A percentile compares a stretch with the other conserved stretches of the same genome.
Conservation (phyloP, 2,329 filamentous ascomycete species). For the Cladorrhinum sp. region DNA sequence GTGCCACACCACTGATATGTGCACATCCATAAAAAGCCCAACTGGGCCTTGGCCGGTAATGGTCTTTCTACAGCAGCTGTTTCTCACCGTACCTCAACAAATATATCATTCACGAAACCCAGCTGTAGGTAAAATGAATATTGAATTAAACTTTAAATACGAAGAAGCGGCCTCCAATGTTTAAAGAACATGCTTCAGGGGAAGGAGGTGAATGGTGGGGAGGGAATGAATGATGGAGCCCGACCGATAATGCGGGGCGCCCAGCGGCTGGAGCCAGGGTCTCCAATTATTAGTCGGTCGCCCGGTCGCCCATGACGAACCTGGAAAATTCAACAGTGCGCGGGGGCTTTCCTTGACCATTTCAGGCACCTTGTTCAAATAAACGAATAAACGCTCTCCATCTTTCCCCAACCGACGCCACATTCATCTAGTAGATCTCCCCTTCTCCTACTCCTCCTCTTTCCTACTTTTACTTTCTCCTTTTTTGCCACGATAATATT, state of each 20-base stretch:
- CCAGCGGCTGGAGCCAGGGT: not conserved
- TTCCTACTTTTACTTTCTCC: not conserved
- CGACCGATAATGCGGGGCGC: slow-evolving; percentile 2
- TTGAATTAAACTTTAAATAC: not conserved
- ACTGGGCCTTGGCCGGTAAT: not conserved
- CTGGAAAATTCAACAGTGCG: slow-evolving; percentile 19
- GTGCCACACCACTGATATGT: too few species aligned
- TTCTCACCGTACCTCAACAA: too few species aligned
- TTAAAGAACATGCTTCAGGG: not conserved
- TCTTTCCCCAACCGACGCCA: slow-evolving; percentile 5
- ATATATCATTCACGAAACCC: not conserved
- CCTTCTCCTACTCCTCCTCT: not conserved
- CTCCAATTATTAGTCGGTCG: slow-evolving; percentile 3
- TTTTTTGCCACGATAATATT: not conserved
- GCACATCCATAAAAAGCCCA: not conserved
- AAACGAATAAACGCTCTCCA: not conserved
- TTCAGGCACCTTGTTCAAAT: slow-evolving; percentile 18
- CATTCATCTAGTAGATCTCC: slow-evolving; percentile 1
- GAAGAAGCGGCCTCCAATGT: not conserved
- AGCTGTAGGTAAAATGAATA: not conserved
- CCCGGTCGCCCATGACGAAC: slow-evolving; percentile 16
- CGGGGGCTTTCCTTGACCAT: slow-evolving; percentile 11
- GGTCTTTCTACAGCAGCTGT: not conserved
- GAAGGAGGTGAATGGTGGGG: not conserved
- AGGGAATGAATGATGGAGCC: not conserved